These are phyloP conservation scores for Betula pendula DNA, from an alignment of 306 rosid species.

Conservation along the genomic window DNA sequence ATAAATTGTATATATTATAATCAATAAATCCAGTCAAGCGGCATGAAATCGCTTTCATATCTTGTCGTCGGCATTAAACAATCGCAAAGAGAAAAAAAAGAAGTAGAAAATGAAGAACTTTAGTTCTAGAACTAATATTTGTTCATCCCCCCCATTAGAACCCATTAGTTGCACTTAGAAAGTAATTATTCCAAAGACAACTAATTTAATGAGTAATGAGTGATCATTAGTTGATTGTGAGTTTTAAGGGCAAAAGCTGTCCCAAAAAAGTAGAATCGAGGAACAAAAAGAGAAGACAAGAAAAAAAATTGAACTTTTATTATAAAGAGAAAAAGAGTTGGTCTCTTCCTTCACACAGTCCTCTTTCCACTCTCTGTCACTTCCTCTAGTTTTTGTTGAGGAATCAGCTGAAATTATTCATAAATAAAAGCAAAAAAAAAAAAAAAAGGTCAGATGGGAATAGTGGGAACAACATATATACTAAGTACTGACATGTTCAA, in stretches of 20 bases:
- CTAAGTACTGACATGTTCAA: not conserved
- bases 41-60: constrained; percentile 35
- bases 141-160: constrained; percentile 23
- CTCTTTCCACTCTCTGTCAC: constrained; percentile 24
- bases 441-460: not conserved
- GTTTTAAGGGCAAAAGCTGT: constrained; percentile 39
- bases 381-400: not conserved
- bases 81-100: constrained; percentile 17
- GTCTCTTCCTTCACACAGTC: constrained; percentile 28
- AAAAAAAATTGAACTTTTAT: constrained; percentile 25
- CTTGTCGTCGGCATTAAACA: constrained; percentile 38
- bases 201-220: constrained; percentile 36
- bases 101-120: constrained; percentile 2
- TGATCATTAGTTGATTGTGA: constrained; percentile 51
- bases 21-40: constrained; percentile 31
- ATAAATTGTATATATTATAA: constrained; percentile 6
- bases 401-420: not conserved
- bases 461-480: constrained; percentile 5
- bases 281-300: constrained; percentile 39
- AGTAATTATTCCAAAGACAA: constrained; percentile 30
- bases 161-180: constrained; percentile 35
- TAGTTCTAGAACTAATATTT: constrained; percentile 14
- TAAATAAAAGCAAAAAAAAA: not conserved
- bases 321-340: constrained; percentile 4
- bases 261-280: constrained; percentile 39